Evolutionary conservation across 2,329 filamentous ascomycete genomes (phyloP), one percentile per base, ranked within the genome.

Genomic region (Rhynchosporium agropyri): DNA sequence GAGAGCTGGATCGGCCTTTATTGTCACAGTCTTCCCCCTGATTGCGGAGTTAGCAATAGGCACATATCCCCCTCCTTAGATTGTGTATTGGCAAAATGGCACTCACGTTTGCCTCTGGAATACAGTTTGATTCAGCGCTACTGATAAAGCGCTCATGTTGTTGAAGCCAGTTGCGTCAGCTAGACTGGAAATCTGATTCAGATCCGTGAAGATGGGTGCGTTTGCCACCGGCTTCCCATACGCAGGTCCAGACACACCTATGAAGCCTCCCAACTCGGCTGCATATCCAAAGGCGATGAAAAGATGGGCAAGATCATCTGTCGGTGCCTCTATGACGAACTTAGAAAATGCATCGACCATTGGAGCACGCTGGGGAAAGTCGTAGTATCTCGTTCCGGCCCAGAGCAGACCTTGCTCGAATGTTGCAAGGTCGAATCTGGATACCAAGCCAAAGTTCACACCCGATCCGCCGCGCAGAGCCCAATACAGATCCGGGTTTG

Each of bases 371-470:
- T 53, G 56, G 13, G 43, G 28, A 8, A 42, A 38, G 20, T 62
- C 60, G 46, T 68, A 67, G 9, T 56, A 53, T 38, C 46, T 61
- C 33, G 50, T 61, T 15, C 70, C 70, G n/a, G 62, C 67, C 66
- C 66, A 69, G 10, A 72, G 45, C 2, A 49, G 20, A 3, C 66
- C 65, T 62, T 68, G 67, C 20, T 64, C 53, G 46, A 68, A 77
- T 0, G 78, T 78, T 63, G 77, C 74, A 7, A 83, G 71, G 15
- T 78, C 72, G 67, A 81, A 83, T 6, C 74, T 74, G 4, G 80
- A 79, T 8, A 71, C 66, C 29, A 71, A 63, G 5, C 70, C 70
- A 45, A 71, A 70, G 28, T 71, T 71, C 2, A 59, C 66, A 1
- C 72, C 74, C 13, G 33, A 45, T 15, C 75, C 75, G 10, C 75